Conservation (phyloP, 1,284 basidiomycete genomes). For the Ceratobasidium sp. region DNA sequence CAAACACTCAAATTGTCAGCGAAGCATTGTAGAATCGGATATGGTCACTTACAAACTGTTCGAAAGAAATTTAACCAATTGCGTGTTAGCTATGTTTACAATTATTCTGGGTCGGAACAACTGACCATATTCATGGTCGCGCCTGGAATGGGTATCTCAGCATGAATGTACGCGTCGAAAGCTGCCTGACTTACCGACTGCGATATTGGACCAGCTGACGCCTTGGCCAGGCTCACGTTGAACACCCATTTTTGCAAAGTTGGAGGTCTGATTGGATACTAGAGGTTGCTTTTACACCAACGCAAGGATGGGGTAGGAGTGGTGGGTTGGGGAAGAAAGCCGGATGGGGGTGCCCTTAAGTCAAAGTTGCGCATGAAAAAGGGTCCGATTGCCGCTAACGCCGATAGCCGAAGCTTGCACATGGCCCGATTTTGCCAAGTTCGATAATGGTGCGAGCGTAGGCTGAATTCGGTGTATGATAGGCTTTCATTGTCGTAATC, state of each 20-base stretch:
- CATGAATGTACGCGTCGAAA: conserved; percentile 42
- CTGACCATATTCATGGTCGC: conserved; percentile 94
- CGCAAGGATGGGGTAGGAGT: conserved; percentile 36
- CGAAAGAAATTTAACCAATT: not conserved
- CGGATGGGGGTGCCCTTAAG: conserved; percentile 2
- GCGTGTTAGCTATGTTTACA: not conserved
- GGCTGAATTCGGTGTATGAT: not conserved
- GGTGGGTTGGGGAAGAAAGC: conserved; percentile 43
- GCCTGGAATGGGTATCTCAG: conserved; percentile 57
- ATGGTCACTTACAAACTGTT: conserved; percentile 40
- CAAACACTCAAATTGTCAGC: conserved; percentile 35
- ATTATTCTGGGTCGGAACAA: not conserved
- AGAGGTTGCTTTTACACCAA: not conserved
- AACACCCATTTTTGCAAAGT: conserved; percentile 66
- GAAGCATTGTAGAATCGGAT: not conserved
- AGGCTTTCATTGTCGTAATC: no score
- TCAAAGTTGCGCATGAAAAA: conserved; percentile 32
- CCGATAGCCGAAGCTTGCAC: conserved; percentile 21
- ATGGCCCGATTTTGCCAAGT: not conserved
- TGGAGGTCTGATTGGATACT: conserved; percentile 15
- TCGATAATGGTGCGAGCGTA: not conserved
- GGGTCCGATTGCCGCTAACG: conserved; percentile 32
- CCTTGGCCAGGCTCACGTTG: conserved; percentile 86
- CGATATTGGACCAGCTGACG: conserved; percentile 98
- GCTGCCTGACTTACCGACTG: conserved; percentile 73